Conservation (phyloP, 805 yeast genomes). For the Candida vaughaniae region DNA sequence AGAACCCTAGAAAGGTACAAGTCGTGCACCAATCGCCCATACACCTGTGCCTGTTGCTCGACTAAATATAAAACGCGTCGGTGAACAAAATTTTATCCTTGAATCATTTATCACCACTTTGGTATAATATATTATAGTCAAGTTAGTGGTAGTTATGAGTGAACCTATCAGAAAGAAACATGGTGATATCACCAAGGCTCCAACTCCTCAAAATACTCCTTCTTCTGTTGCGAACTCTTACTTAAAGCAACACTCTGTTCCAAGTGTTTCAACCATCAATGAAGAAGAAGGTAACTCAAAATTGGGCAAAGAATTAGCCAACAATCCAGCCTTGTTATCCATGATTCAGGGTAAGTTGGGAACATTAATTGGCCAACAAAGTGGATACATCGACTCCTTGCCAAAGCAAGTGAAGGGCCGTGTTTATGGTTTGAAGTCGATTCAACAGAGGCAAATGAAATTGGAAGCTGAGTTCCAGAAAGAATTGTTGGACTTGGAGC, state of each 20-base stretch:
- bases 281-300: constrained; percentile 59
- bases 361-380: constrained; percentile 76
- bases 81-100: constrained; percentile 8
- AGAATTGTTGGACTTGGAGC: constrained; percentile 83
- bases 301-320: constrained; percentile 52
- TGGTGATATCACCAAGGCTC: constrained; percentile 85
- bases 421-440: constrained; percentile 75
- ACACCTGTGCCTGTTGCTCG: background rate
- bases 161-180: constrained; percentile 76
- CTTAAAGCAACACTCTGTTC: constrained; percentile 59
- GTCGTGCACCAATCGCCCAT: background rate
- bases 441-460: constrained; percentile 76
- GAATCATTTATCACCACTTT: constrained; percentile 1
- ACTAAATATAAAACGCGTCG: constrained; percentile 3
- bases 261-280: constrained; percentile 60
- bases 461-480: constrained; percentile 90
- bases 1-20: background rate
- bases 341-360: constrained; percentile 90
- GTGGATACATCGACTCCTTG: constrained; percentile 79
- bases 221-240: constrained; percentile 78
- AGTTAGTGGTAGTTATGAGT: constrained; percentile 59
- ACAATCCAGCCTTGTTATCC: constrained; percentile 79
- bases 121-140: too few species aligned
- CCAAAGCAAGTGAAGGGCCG: constrained; percentile 73
- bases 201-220: constrained; percentile 98